Conservation (phyloP, 495 filamentous ascomycete species). For the Lophiostoma macrostomum region DNA sequence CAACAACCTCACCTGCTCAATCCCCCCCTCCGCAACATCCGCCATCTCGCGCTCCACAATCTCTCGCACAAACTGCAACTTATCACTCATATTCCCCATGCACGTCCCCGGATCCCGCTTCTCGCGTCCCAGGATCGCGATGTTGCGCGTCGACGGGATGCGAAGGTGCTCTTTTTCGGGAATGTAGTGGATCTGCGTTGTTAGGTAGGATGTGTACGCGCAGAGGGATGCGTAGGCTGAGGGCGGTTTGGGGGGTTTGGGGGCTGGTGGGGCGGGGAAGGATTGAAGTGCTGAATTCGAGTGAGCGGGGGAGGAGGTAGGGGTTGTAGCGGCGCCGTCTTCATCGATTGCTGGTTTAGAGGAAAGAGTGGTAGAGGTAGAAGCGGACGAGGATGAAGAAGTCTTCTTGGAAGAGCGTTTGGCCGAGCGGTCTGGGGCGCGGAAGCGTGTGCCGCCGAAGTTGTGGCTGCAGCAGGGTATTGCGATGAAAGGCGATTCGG, state of each 20-base stretch:
- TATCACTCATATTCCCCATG: slow-evolving; percentile 7
- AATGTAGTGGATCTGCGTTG: slow-evolving; percentile 66
- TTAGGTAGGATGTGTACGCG: slow-evolving; percentile 64
- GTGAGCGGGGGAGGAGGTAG: neutral
- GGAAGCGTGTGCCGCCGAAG: slow-evolving; percentile 68
- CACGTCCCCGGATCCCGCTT: neutral
- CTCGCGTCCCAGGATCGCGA: slow-evolving; percentile 63
- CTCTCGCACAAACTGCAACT: slow-evolving; percentile 10
- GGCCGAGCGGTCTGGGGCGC: slow-evolving; percentile 43
- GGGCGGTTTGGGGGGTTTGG: slow-evolving; percentile 28
- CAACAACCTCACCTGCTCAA: slow-evolving; percentile 11
- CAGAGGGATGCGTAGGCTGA: slow-evolving; percentile 74
- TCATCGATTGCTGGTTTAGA: no score
- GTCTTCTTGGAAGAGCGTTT: neutral
- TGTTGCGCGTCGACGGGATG: slow-evolving; percentile 88
- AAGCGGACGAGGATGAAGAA: slow-evolving; percentile 2
- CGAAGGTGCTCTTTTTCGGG: slow-evolving; percentile 76
- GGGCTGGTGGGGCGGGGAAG: neutral
- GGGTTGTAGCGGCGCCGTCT: no score
- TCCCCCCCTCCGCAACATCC: neutral
- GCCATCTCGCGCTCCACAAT: slow-evolving; percentile 27
- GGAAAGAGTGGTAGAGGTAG: neutral
- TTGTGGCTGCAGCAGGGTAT: slow-evolving; percentile 95
- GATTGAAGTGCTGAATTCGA: no score
- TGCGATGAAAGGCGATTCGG: slow-evolving; percentile 74